A percentile compares a stretch with the other conserved stretches of the same genome.
These are phyloP conservation scores for Viola odorata DNA, from an alignment of 345 rosid genomes.

Conservation along the genomic window DNA sequence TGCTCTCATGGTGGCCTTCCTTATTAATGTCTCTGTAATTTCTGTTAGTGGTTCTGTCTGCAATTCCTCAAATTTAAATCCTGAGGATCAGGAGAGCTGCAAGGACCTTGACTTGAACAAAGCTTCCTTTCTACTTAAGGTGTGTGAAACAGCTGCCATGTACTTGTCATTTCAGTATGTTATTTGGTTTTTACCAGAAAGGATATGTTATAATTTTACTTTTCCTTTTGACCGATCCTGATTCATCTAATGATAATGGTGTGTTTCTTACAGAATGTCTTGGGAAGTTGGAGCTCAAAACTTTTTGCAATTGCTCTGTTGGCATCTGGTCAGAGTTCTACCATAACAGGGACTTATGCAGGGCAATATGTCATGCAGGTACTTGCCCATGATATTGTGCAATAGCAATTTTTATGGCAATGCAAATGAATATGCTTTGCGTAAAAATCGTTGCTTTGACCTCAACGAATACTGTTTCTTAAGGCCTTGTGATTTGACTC, in stretches of 20 bases:
- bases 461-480: too few species aligned
- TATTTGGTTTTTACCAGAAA: neutral
- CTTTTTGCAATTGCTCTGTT: conserved; percentile 83
- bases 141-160: conserved; percentile 20
- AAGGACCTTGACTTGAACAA: conserved; percentile 77
- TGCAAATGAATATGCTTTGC: too few species aligned
- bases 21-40: conserved; percentile 81
- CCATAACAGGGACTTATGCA: conserved; percentile 96
- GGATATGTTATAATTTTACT: neutral
- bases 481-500: too few species aligned
- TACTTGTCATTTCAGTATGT: neutral
- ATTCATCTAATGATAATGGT: neutral
- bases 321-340: conserved; percentile 96
- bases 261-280: conserved; percentile 61
- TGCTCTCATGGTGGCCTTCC: conserved; percentile 77
- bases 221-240: neutral
- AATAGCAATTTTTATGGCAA: neutral
- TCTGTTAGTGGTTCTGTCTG: conserved; percentile 93
- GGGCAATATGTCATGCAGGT: conserved; percentile 99
- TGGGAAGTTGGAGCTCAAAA: conserved; percentile 96
- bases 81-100: conserved; percentile 57
- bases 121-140: conserved; percentile 86
- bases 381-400: conserved; percentile 5
- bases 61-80: conserved; percentile 49
- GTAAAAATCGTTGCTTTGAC: too few species aligned